Percentiles rank a stretch among this genome's conserved stretches.
Conservation (phyloP, 2,329 filamentous ascomycete genomes). For the Colletotrichum sp. region DNA sequence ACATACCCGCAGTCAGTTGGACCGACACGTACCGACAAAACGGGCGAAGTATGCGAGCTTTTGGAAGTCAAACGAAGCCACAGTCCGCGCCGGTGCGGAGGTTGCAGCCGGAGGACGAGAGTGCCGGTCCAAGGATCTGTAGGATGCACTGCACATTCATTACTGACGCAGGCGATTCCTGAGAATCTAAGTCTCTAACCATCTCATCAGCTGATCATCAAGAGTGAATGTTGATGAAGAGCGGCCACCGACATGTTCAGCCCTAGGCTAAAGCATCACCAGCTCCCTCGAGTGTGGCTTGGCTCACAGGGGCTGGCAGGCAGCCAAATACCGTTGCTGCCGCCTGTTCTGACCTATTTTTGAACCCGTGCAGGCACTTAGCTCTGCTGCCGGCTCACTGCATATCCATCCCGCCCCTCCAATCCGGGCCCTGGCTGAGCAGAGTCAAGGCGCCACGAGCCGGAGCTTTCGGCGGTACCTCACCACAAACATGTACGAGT, state of each 20-base stretch:
- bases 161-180: background rate
- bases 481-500: background rate
- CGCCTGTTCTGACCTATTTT: background rate
- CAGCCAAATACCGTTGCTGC: background rate
- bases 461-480: background rate
- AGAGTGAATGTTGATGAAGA: background rate
- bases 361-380: background rate
- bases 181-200: background rate
- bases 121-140: background rate
- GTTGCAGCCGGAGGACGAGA: background rate
- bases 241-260: background rate
- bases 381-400: background rate
- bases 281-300: background rate
- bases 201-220: background rate
- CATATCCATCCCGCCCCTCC: background rate
- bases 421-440: background rate
- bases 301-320: background rate
- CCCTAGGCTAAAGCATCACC: background rate
- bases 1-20: background rate
- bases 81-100: background rate
- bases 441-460: background rate
- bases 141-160: background rate
- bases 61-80: background rate
- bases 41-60: background rate
- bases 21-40: background rate